Percentiles rank a stretch among this genome's conserved stretches.
phyloP scores from a whole-genome alignment of 768 basidiomycete species.

The Paxillus ammoniavirescens region DNA sequence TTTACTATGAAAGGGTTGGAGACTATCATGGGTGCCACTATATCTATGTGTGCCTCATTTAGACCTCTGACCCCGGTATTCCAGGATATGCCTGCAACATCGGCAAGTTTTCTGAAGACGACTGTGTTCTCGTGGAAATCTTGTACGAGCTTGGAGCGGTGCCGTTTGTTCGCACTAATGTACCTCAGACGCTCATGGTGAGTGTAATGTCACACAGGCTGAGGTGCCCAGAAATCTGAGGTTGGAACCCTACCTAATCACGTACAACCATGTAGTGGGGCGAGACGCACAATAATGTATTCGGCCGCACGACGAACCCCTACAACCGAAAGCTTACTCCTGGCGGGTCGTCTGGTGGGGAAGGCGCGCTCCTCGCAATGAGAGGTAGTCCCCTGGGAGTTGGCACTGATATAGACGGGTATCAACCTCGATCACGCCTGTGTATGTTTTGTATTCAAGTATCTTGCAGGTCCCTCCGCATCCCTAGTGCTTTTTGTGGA shows the following conservation, averaged over 20 bases:
- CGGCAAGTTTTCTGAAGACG: slow-evolving; percentile 54
- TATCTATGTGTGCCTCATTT: not conserved
- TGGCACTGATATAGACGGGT: slow-evolving; percentile 85
- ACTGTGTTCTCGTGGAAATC: slow-evolving; percentile 65
- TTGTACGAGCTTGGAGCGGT: slow-evolving; percentile 68
- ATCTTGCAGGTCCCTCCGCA: slow-evolving; percentile 60
- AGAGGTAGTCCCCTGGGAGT: slow-evolving; percentile 56
- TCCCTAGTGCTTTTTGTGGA: slow-evolving; percentile 68
- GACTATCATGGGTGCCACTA: slow-evolving; percentile 48
- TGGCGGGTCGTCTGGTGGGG: slow-evolving; percentile 87
- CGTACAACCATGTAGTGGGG: slow-evolving; percentile 49
- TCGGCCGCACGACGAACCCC: slow-evolving; percentile 78
- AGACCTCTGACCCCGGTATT: slow-evolving; percentile 23
- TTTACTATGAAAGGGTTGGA: slow-evolving; percentile 62
- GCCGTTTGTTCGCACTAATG: slow-evolving; percentile 70
- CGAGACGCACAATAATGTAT: slow-evolving; percentile 79
- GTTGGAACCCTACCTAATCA: not conserved
- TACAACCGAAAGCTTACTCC: slow-evolving; percentile 67
- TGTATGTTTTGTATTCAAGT: not conserved
- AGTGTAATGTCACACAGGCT: not conserved
- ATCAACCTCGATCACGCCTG: slow-evolving; percentile 1
- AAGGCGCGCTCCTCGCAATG: slow-evolving; percentile 69
- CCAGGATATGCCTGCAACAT: slow-evolving; percentile 50
- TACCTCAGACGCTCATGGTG: slow-evolving; percentile 79
- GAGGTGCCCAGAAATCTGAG: too few relatives aligned